These are phyloP conservation scores for Phytophthora uliginosa DNA, from an alignment of 352 stramenopile genomes.

Conservation along the genomic window DNA sequence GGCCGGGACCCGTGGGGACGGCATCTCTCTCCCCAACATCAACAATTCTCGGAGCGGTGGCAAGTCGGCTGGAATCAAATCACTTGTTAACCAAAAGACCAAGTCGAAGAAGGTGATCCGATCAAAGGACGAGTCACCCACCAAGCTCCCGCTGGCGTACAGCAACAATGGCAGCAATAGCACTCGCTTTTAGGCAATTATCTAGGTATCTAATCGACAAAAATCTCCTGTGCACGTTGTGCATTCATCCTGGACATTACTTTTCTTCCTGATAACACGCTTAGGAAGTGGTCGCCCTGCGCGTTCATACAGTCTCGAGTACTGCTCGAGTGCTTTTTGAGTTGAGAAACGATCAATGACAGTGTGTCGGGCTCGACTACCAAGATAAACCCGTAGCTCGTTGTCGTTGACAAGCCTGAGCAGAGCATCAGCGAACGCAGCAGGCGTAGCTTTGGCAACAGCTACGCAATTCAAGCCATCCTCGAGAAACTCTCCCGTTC, in stretches of 20 bases:
- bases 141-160: constrained; percentile 32
- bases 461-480: constrained; percentile 55
- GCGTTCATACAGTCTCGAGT: constrained; percentile 51
- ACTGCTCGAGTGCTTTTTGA: constrained; percentile 35
- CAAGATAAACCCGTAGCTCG: constrained; percentile 33
- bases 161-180: constrained; percentile 36
- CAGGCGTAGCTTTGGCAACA: constrained; percentile 41
- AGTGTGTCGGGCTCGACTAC: constrained; percentile 45
- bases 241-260: background rate
- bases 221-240: constrained; percentile 8
- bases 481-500: constrained; percentile 56
- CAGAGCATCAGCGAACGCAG: constrained; percentile 39
- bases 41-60: constrained; percentile 29
- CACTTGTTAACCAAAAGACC: constrained; percentile 47
- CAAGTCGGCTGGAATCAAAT: constrained; percentile 48
- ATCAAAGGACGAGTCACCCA: constrained; percentile 34
- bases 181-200: constrained; percentile 23
- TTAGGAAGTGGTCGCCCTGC: constrained; percentile 16
- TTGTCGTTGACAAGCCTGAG: constrained; percentile 38
- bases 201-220: constrained; percentile 17
- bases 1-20: constrained; percentile 60
- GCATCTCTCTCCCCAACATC: constrained; percentile 56
- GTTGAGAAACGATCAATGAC: constrained; percentile 48
- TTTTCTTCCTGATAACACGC: background rate
- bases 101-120: constrained; percentile 43